phyloP scores from a whole-genome alignment of 352 stramenopile genomes.

The Nothophytophthora sp. region DNA sequence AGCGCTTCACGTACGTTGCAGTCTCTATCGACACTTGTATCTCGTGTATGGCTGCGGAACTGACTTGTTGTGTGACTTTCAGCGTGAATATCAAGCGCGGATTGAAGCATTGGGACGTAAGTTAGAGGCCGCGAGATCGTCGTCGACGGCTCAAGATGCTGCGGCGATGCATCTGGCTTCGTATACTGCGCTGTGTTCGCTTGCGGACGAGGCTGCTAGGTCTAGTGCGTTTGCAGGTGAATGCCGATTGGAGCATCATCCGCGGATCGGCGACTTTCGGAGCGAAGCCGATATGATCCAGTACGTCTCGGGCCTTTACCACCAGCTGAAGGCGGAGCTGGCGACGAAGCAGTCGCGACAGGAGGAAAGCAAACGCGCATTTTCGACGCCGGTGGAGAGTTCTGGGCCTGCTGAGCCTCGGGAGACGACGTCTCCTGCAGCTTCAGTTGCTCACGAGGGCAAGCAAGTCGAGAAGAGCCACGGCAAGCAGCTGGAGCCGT shows the following conservation, averaged over 20 bases:
- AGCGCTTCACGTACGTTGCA: constrained; percentile 35
- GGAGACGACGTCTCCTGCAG: too few relatives aligned
- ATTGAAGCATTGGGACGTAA: constrained; percentile 38
- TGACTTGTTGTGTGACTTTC: constrained; percentile 1
- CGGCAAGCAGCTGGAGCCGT: too few relatives aligned
- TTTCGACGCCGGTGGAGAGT: too few relatives aligned
- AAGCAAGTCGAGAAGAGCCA: background rate
- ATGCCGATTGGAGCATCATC: constrained; percentile 20
- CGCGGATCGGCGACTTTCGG: constrained; percentile 22
- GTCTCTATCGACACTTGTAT: background rate
- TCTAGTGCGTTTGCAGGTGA: too few relatives aligned
- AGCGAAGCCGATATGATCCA: constrained; percentile 25
- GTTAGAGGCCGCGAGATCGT: constrained; percentile 20
- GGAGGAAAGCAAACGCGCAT: background rate
- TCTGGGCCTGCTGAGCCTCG: too few relatives aligned
- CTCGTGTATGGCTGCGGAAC: background rate
- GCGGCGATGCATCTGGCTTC: constrained; percentile 25
- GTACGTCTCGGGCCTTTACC: constrained; percentile 44
- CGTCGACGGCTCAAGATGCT: background rate
- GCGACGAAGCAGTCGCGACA: background rate
- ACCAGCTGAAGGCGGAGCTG: constrained; percentile 24
- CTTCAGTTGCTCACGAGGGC: background rate
- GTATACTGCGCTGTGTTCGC: constrained; percentile 52
- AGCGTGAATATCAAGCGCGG: constrained; percentile 41
- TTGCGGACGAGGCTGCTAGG: constrained; percentile 30